Evolutionary conservation across 305 asterid genomes (phyloP), one percentile per base, ranked within the genome.

Genomic region (Withania somnifera): DNA sequence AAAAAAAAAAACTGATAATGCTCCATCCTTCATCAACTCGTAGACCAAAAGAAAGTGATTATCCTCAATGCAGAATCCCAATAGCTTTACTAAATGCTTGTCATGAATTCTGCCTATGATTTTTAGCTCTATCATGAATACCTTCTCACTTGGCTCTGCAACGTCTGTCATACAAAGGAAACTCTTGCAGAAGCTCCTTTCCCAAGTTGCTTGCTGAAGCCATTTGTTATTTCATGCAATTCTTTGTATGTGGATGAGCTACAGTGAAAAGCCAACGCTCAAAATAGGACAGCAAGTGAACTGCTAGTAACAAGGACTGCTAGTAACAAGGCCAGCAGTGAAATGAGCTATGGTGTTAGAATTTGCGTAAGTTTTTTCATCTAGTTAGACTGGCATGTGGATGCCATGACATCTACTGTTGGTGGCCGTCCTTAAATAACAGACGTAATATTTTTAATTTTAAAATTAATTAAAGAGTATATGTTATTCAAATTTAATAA

Each of bases 21-120:
- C 51, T 14, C 86, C 85, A 24, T 86, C 76, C 17, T 56, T 83
- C 88, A 86, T 76, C 8, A 57, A 80, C 52, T 85, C 87, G 17
- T 76, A 64, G 6, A 66, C 82, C 80, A 80, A 66, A 80, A 80
- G 63, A n/a, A 50, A 32, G 50, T 80, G 63, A 32, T 50, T 14
- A 26, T 34, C 83, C 13, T 83, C 83, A 0, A 61, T 66, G 24
- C 83, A 78, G 32, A 63, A 83, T 53, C 86, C 86, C 13, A 83
- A 19, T 4, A 82, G 78, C 30, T 73, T 61, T 0, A 82, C 82
- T 2, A 81, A 20, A 81, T 63, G 64, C 50, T 69, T 81, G 40
- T 81, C 80, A 14, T 68, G 52, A 32, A 68, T 81, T 34, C 77
- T 69, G 2, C 84, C 84, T 34, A 69, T 68, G 47, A 58, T 57